These are phyloP conservation scores for Isoetes taiwanensis DNA, from an alignment of 75 land plant genomes.

Conservation along the genomic window DNA sequence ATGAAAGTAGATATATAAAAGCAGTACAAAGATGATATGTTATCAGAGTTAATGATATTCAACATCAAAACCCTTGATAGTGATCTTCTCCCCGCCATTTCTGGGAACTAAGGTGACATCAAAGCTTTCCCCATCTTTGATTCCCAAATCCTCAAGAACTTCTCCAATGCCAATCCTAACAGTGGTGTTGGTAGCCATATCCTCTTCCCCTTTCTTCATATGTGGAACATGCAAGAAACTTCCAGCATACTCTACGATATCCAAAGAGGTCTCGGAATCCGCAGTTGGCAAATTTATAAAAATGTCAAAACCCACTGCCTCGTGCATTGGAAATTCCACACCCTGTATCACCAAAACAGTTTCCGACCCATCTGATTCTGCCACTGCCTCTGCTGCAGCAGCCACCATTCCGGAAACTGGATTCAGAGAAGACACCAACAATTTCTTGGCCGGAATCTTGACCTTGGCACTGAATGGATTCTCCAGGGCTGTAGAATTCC, in stretches of 20 bases:
- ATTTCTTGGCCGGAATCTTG: too few species aligned
- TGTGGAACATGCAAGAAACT: constrained; percentile 39
- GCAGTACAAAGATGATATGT: too few species aligned
- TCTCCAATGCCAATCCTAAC: constrained; percentile 10
- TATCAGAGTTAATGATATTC: too few species aligned
- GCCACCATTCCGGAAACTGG: too few species aligned
- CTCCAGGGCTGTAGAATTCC: too few species aligned
- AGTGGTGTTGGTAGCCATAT: too few species aligned
- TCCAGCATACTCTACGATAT: constrained; percentile 30
- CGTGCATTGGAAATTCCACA: constrained; percentile 18
- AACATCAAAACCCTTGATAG: constrained; percentile 10
- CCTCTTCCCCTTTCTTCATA: too few species aligned
- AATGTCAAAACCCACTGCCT: constrained; percentile 36
- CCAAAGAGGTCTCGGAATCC: constrained; percentile 8
- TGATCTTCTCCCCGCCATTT: neutral
- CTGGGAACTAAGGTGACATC: constrained; percentile 9
- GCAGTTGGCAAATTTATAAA: constrained; percentile 26
- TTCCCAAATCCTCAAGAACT: constrained; percentile 4
- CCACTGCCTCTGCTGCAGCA: too few species aligned
- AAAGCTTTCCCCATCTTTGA: neutral
- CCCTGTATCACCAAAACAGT: constrained; percentile 12
- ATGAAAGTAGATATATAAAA: too few species aligned
- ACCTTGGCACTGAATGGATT: too few species aligned
- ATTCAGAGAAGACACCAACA: too few species aligned
- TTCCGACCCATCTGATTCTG: too few species aligned